These are phyloP conservation scores for Calamus simplicifolius DNA, from an alignment of 176 grass and related monocot genomes.

Conservation along the genomic window DNA sequence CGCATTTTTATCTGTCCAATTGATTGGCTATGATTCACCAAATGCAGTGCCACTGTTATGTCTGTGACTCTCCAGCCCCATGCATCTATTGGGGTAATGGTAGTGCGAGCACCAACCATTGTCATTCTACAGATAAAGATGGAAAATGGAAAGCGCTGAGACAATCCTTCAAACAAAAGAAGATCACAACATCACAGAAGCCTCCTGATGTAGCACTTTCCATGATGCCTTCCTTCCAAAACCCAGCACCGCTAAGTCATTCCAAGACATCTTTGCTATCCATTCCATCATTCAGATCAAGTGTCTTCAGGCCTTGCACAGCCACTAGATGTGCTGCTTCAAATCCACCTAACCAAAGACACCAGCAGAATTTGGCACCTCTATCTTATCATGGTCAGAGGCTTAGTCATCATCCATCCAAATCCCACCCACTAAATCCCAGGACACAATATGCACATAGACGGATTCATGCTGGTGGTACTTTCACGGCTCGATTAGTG, in stretches of 20 bases:
- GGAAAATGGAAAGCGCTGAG: constrained; percentile 49
- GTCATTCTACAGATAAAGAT: constrained; percentile 79
- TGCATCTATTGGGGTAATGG: constrained; percentile 70
- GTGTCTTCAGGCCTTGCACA: constrained; percentile 15
- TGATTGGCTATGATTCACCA: constrained; percentile 17
- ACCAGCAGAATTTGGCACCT: not conserved
- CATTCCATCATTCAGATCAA: constrained; percentile 8
- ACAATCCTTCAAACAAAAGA: constrained; percentile 38
- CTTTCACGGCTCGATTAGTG: constrained; percentile 18
- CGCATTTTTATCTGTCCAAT: not conserved
- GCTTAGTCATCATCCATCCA: not conserved
- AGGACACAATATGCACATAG: not conserved
- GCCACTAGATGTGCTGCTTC: not conserved
- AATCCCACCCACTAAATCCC: not conserved
- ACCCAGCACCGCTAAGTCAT: not conserved
- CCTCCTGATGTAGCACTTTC: constrained; percentile 6
- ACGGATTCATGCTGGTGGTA: not conserved
- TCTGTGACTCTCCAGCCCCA: constrained; percentile 79
- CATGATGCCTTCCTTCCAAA: not conserved
- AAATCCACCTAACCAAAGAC: not conserved
- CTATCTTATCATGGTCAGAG: constrained; percentile 8
- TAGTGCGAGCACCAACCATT: constrained; percentile 42
- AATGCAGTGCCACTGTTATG: constrained; percentile 98
- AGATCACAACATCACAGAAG: constrained; percentile 23
- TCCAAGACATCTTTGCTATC: not conserved